A percentile compares a stretch with the other conserved stretches of the same genome.
Conservation (phyloP, 306 rosid species). For the Sechiopsis laciniata region DNA sequence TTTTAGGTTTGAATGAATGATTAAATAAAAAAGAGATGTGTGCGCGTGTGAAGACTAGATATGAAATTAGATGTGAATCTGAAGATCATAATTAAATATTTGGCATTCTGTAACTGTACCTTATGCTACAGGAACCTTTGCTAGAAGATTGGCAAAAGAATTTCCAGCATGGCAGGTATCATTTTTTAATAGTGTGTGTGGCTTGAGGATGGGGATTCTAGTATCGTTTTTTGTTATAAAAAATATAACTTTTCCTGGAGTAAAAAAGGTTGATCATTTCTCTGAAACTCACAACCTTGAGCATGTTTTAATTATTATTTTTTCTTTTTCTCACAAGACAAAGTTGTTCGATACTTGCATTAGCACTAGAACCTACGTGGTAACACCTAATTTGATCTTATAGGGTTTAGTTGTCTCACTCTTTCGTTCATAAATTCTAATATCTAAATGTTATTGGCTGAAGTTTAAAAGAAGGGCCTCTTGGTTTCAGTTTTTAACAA, state of each 20-base stretch:
- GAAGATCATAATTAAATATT: conserved; percentile 2
- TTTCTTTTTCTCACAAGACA: background rate
- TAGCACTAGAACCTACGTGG: background rate
- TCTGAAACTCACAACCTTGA: background rate
- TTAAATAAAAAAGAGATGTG: no score
- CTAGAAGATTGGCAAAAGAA: conserved; percentile 72
- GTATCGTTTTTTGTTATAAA: background rate
- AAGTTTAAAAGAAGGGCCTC: background rate
- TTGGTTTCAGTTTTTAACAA: conserved; percentile 11
- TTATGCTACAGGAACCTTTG: conserved; percentile 69
- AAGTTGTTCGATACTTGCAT: conserved; percentile 1
- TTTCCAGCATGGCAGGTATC: conserved; percentile 93
- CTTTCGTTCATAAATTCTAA: background rate
- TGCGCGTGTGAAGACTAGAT: background rate
- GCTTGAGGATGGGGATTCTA: conserved; percentile 5
- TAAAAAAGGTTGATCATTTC: background rate
- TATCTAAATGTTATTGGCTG: background rate
- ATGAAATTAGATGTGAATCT: background rate
- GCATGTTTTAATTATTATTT: background rate
- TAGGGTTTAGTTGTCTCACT: background rate
- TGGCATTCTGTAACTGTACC: conserved; percentile 7
- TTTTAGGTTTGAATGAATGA: background rate
- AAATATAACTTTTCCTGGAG: background rate
- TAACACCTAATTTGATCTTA: background rate
- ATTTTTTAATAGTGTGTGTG: conserved; percentile 21